Evolutionary conservation across 768 basidiomycete species (phyloP).

Genomic region (Pleurotus sapidus): DNA sequence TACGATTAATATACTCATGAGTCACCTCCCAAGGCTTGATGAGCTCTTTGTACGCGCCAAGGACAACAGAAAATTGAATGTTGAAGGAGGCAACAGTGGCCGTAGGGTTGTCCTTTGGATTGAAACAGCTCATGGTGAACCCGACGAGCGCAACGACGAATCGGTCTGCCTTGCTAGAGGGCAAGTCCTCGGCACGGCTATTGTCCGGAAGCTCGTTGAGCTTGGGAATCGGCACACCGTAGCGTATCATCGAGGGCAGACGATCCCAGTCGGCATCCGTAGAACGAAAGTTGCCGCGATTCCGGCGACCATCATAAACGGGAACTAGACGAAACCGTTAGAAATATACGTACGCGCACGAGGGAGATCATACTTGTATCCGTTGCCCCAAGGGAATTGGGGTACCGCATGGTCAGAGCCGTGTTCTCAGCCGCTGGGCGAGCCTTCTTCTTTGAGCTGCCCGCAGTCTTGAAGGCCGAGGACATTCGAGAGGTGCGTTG

Average conservation of each 20-base stretch:
- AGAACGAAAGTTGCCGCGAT: not conserved
- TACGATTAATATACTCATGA: no score
- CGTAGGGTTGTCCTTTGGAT: not conserved
- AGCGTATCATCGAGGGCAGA: not conserved
- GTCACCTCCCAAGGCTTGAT: no score
- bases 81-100: not conserved
- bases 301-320: not conserved
- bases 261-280: not conserved
- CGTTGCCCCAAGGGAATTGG: no score
- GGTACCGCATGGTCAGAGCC: not conserved
- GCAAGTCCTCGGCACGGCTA: not conserved
- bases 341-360: no score
- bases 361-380: no score
- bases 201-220: not conserved
- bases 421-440: not conserved
- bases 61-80: not conserved
- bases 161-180: not conserved
- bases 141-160: not conserved
- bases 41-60: not conserved
- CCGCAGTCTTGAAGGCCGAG: not conserved
- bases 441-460: not conserved
- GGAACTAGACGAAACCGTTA: not conserved
- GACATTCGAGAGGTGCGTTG: not conserved
- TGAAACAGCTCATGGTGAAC: not conserved
- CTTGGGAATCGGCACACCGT: not conserved